These are phyloP conservation scores for Neofusicoccum sp. DNA, from an alignment of 2,329 filamentous ascomycete species.

Conservation along the genomic window DNA sequence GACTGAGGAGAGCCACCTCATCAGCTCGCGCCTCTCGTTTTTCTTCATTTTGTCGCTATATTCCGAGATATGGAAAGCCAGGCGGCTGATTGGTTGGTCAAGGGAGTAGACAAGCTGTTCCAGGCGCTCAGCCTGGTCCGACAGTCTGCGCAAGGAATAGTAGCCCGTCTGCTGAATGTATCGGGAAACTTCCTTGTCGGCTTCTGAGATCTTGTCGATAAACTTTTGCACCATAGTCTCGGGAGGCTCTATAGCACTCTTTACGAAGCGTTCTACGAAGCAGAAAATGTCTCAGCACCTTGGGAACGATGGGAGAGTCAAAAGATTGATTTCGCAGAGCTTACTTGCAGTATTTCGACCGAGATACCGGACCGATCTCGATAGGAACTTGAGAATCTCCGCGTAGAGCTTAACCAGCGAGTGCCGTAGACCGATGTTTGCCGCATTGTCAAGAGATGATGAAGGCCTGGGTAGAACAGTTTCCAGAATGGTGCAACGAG, in stretches of 20 bases:
- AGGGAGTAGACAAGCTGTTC: too few relatives aligned
- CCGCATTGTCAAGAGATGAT: background rate
- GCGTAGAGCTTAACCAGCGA: slow-evolving; percentile 21
- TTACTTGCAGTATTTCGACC: slow-evolving; percentile 17
- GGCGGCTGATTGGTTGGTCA: too few relatives aligned
- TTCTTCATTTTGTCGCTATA: background rate
- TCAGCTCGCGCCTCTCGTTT: background rate
- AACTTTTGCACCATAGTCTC: background rate
- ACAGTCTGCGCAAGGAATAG: too few relatives aligned
- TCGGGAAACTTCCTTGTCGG: background rate
- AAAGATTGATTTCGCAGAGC: background rate
- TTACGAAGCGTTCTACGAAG: background rate
- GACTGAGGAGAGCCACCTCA: background rate
- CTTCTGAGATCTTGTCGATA: background rate
- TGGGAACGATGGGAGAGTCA: too few relatives aligned
- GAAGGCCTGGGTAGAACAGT: background rate
- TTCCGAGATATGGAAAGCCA: background rate
- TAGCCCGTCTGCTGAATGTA: background rate
- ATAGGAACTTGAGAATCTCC: slow-evolving; percentile 20
- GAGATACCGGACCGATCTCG: slow-evolving; percentile 21
- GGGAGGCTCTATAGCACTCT: background rate
- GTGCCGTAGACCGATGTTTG: background rate
- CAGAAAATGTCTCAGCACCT: too few relatives aligned
- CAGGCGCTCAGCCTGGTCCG: too few relatives aligned
- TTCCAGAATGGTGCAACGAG: slow-evolving; percentile 20